These are phyloP conservation scores for Cardiospermum halicacabum DNA, from an alignment of 345 rosid species.

Conservation along the genomic window DNA sequence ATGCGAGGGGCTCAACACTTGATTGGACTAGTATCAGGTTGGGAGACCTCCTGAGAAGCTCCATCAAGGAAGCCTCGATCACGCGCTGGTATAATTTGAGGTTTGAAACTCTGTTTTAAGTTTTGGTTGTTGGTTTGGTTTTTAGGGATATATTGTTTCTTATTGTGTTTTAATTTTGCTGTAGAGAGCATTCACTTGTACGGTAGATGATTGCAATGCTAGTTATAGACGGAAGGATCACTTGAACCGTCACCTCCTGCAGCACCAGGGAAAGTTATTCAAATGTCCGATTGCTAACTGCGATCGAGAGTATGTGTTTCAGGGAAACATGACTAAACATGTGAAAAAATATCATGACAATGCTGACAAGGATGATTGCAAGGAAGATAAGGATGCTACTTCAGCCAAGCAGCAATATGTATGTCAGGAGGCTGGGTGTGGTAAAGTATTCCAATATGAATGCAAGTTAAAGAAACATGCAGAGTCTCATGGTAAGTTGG, in stretches of 20 bases:
- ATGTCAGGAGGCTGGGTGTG: constrained; percentile 79
- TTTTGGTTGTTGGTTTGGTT: neutral
- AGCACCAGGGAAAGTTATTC: constrained; percentile 67
- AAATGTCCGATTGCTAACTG: constrained; percentile 60
- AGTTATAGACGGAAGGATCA: constrained; percentile 92
- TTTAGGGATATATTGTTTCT: neutral
- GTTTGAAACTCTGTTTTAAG: constrained; percentile 25
- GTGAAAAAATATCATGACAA: constrained; percentile 41
- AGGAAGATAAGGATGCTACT: too few relatives aligned
- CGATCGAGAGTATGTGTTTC: constrained; percentile 33
- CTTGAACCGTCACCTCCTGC: constrained; percentile 63
- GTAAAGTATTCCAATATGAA: constrained; percentile 59
- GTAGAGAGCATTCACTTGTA: constrained; percentile 73
- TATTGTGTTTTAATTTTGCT: neutral
- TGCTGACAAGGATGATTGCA: constrained; percentile 14
- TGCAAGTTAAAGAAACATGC: constrained; percentile 62
- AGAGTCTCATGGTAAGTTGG: constrained; percentile 62
- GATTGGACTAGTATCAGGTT: constrained; percentile 96
- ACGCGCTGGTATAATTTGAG: constrained; percentile 45
- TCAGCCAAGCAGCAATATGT: constrained; percentile 39
- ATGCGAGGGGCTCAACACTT: constrained; percentile 81
- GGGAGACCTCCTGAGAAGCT: constrained; percentile 99
- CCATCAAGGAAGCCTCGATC: constrained; percentile 85
- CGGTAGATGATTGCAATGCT: constrained; percentile 55
- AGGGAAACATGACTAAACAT: constrained; percentile 66